Conservation (phyloP, 331 rosid genomes). For the Malus hybrid region DNA sequence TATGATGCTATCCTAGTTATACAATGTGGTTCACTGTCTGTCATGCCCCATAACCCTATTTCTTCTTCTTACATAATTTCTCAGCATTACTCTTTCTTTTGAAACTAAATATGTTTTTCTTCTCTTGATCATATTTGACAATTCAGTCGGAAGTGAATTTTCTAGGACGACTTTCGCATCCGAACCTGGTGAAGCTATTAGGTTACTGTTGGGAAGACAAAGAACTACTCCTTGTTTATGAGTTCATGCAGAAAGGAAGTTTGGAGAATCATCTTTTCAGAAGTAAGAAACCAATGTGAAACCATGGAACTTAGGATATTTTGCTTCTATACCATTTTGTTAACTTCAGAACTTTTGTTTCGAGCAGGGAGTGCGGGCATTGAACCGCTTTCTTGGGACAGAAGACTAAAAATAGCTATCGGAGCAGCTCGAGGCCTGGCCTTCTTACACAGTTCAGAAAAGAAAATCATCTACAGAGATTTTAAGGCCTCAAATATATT, state of each 20-base stretch:
- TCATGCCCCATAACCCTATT: background rate
- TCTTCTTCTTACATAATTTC: background rate
- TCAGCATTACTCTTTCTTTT: background rate
- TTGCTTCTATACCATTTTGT: background rate
- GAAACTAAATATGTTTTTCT: background rate
- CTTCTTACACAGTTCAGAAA: conserved; percentile 67
- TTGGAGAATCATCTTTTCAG: conserved; percentile 87
- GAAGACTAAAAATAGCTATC: conserved; percentile 56
- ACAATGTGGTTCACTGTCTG: background rate
- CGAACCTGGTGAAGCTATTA: conserved; percentile 67
- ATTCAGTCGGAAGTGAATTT: conserved; percentile 79
- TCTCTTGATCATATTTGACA: conserved; percentile 5
- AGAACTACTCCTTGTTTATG: conserved; percentile 65
- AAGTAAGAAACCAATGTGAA: conserved; percentile 42
- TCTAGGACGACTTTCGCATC: conserved; percentile 74
- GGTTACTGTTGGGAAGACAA: conserved; percentile 70
- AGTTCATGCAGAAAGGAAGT: conserved; percentile 44
- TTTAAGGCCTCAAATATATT: conserved; percentile 93
- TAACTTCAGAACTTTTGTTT: background rate
- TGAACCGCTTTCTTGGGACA: conserved; percentile 64
- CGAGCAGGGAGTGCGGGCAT: conserved; percentile 41
- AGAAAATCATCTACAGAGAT: conserved; percentile 75
- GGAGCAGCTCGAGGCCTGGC: conserved; percentile 90
- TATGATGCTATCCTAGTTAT: background rate
- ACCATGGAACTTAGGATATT: background rate